A percentile compares a stretch with the other conserved stretches of the same genome.
Evolutionary conservation across 148 eudicot genomes (phyloP).

Genomic region (Amaranthus cruentus): DNA sequence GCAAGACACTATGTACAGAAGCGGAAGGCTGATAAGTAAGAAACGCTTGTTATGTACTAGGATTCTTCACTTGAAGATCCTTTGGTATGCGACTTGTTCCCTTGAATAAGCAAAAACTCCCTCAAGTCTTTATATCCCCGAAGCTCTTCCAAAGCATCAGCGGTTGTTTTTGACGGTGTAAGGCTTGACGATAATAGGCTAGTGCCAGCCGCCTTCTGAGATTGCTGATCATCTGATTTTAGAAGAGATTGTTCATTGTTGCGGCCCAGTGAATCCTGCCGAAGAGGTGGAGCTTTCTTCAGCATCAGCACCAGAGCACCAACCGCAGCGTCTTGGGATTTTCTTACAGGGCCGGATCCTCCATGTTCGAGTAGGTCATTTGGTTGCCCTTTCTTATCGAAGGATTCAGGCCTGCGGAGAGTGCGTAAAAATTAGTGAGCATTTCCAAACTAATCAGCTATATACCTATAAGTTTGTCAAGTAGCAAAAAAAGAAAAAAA

Average conservation of each 20-base stretch:
- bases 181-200: slow-evolving; percentile 36
- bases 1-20: slow-evolving; percentile 22
- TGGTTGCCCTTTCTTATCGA: slow-evolving; percentile 38
- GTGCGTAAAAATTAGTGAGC: slow-evolving; percentile 1
- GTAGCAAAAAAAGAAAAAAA: not conserved
- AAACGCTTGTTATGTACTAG: slow-evolving; percentile 11
- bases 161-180: slow-evolving; percentile 42
- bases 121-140: slow-evolving; percentile 43
- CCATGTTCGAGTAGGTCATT: slow-evolving; percentile 29
- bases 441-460: not conserved
- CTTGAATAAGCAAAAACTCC: slow-evolving; percentile 46
- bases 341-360: slow-evolving; percentile 31
- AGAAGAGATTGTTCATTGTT: slow-evolving; percentile 20
- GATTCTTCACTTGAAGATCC: slow-evolving; percentile 11
- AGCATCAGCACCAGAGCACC: slow-evolving; percentile 53
- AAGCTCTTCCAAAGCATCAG: slow-evolving; percentile 75
- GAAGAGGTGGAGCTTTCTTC: slow-evolving; percentile 59
- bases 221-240: slow-evolving; percentile 15
- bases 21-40: slow-evolving; percentile 6
- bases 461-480: not conserved
- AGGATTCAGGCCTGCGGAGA: slow-evolving; percentile 41
- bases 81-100: slow-evolving; percentile 21
- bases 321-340: slow-evolving; percentile 47
- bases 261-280: slow-evolving; percentile 26
- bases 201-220: slow-evolving; percentile 19